phyloP scores from a whole-genome alignment of 1,284 basidiomycete species.

The Coriolopsis trogii region DNA sequence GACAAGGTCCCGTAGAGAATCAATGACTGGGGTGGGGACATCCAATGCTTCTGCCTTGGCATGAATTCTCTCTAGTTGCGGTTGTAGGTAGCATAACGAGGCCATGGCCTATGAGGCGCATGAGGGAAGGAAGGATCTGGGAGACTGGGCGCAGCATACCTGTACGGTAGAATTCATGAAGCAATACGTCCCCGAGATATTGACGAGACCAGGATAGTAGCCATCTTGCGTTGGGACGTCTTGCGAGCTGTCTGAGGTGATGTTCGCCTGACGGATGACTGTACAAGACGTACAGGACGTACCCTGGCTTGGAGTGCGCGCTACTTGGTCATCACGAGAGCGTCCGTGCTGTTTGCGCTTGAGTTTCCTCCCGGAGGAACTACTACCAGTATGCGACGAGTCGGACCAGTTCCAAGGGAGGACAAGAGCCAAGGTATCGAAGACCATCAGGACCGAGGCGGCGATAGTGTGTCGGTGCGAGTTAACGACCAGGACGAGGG shows the following conservation, averaged over 20 bases:
- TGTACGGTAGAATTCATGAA: conserved; percentile 95
- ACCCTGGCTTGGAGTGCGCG: conserved; percentile 20
- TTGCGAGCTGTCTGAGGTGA: conserved; percentile 9
- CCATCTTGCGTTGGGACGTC: conserved; percentile 40
- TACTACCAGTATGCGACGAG: conserved; percentile 30
- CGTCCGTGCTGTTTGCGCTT: conserved; percentile 50
- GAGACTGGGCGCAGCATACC: conserved; percentile 44
- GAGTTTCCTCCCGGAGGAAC: conserved; percentile 43
- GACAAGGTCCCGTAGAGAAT: conserved; percentile 72
- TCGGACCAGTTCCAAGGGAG: conserved; percentile 64
- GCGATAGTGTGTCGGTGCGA: conserved; percentile 38
- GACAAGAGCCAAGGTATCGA: conserved; percentile 52
- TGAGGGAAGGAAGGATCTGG: not conserved
- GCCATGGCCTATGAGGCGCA: conserved; percentile 67
- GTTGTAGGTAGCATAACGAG: conserved; percentile 77
- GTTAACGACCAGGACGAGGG: conserved; percentile 45
- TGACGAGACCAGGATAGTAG: conserved; percentile 86
- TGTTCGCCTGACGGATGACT: not conserved
- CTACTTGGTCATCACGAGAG: conserved; percentile 58
- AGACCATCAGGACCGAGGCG: conserved; percentile 51
- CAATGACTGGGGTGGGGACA: conserved; percentile 81
- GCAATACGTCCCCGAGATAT: conserved; percentile 93
- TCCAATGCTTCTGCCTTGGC: conserved; percentile 74
- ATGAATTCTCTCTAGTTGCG: conserved; percentile 74
- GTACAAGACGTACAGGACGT: not conserved